Evolutionary conservation across 2,329 filamentous ascomycete genomes (phyloP).

Genomic region (Paracorniculantispora psalliotae): DNA sequence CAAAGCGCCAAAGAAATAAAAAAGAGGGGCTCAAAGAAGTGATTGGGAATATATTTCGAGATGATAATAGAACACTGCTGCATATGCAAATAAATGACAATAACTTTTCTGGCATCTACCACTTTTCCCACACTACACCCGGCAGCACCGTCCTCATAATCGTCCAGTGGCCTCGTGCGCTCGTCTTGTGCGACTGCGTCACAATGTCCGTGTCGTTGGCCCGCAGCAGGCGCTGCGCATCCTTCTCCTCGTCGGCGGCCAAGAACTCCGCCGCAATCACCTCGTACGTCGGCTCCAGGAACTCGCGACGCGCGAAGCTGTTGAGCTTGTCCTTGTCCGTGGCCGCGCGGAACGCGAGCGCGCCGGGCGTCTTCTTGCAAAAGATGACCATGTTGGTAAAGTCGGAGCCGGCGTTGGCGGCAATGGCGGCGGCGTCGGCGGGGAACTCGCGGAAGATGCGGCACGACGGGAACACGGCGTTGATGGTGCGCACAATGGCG

Average conservation of each 20-base stretch:
- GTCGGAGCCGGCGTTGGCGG: constrained; percentile 40
- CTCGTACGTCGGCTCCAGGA: constrained; percentile 68
- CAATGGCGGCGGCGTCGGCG: constrained; percentile 34
- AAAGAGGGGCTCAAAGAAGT: neutral
- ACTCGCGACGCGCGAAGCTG: constrained; percentile 64
- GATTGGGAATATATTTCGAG: neutral
- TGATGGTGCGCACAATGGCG: constrained; percentile 78
- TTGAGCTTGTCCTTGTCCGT: constrained; percentile 62
- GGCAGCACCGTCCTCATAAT: constrained; percentile 88
- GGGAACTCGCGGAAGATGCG: constrained; percentile 81
- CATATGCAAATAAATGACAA: constrained; percentile 1
- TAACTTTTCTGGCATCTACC: too few species aligned
- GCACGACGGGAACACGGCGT: constrained; percentile 78
- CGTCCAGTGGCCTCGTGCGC: constrained; percentile 80
- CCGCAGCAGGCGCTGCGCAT: constrained; percentile 40
- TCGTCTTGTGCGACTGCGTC: constrained; percentile 65
- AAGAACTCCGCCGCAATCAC: constrained; percentile 50
- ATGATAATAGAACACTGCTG: neutral
- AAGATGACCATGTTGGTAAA: constrained; percentile 98
- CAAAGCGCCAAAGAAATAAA: constrained; percentile 29
- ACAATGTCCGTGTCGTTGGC: constrained; percentile 62
- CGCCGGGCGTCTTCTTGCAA: constrained; percentile 61
- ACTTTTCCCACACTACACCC: constrained; percentile 75
- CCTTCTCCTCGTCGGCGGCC: constrained; percentile 34
- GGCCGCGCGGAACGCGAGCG: constrained; percentile 63